These are phyloP conservation scores for Botrytis byssoidea DNA, from an alignment of 2,329 filamentous ascomycete species.

Conservation along the genomic window DNA sequence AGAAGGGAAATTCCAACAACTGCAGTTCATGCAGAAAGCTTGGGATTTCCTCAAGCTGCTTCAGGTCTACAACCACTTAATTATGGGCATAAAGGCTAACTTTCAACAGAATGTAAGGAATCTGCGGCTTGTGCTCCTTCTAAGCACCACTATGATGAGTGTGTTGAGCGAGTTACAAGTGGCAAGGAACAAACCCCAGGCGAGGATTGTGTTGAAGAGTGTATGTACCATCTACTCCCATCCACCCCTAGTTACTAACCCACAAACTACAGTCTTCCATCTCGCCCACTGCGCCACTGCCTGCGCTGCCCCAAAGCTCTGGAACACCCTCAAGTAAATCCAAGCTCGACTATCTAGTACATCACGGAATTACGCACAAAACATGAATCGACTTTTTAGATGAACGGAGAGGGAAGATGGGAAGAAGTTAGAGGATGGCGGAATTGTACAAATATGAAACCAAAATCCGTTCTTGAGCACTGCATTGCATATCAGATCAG, in stretches of 20 bases:
- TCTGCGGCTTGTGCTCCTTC: conserved; percentile 78
- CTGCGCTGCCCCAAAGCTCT: conserved; percentile 96
- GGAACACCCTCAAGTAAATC: conserved; percentile 82
- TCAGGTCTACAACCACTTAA: not conserved
- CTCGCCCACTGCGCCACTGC: conserved; percentile 90
- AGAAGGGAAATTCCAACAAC: not conserved
- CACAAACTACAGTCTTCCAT: conserved; percentile 78
- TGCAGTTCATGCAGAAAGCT: not conserved
- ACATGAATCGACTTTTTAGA: conserved; percentile 21
- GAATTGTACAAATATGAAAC: conserved; percentile 33
- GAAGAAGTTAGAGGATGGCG: conserved; percentile 17
- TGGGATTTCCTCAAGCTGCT: not conserved
- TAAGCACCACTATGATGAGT: conserved; percentile 99
- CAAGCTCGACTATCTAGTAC: not conserved
- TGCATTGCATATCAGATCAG: conserved; percentile 32
- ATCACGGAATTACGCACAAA: conserved; percentile 22
- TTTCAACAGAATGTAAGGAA: conserved; percentile 75
- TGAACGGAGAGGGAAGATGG: conserved; percentile 27
- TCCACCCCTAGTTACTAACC: not conserved
- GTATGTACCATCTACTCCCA: conserved; percentile 59
- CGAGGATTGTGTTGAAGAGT: conserved; percentile 99
- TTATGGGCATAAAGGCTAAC: conserved; percentile 24
- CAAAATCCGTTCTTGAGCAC: conserved; percentile 33
- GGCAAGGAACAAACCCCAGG: conserved; percentile 64
- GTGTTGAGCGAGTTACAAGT: conserved; percentile 84